Conservation (phyloP, 345 rosid genomes). For the Turnera subulata region DNA sequence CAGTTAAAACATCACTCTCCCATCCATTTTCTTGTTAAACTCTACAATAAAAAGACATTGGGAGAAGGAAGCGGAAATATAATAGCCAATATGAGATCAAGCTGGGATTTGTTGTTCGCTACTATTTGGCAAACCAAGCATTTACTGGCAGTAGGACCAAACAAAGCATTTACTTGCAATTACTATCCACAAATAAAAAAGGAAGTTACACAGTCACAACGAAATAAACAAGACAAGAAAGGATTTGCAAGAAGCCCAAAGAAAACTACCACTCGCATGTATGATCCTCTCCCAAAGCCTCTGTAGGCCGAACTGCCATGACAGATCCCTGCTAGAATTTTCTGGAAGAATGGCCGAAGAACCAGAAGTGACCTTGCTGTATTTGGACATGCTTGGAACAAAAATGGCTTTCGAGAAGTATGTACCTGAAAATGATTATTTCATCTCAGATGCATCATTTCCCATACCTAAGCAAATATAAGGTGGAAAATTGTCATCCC, state of each 20-base stretch:
- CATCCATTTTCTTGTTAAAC: neutral
- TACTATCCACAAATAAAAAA: neutral
- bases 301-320: slow-evolving; percentile 77
- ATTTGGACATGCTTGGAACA: slow-evolving; percentile 71
- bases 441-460: no score
- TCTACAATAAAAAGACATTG: neutral
- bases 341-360: slow-evolving; percentile 41
- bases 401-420: slow-evolving; percentile 77
- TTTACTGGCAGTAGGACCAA: no score
- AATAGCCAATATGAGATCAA: neutral
- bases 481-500: no score
- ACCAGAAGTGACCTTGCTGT: slow-evolving; percentile 71
- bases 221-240: neutral
- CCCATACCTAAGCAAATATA: no score
- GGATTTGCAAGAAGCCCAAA: neutral
- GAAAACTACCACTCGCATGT: slow-evolving; percentile 51
- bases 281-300: slow-evolving; percentile 66
- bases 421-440: slow-evolving; percentile 43
- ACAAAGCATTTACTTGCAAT: no score
- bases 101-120: neutral
- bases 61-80: neutral
- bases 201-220: neutral
- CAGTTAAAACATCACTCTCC: neutral
- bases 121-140: neutral
- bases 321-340: slow-evolving; percentile 42